Evolutionary conservation across 441 rosid genomes (phyloP).

Genomic region (Bruguiera hainesii): DNA sequence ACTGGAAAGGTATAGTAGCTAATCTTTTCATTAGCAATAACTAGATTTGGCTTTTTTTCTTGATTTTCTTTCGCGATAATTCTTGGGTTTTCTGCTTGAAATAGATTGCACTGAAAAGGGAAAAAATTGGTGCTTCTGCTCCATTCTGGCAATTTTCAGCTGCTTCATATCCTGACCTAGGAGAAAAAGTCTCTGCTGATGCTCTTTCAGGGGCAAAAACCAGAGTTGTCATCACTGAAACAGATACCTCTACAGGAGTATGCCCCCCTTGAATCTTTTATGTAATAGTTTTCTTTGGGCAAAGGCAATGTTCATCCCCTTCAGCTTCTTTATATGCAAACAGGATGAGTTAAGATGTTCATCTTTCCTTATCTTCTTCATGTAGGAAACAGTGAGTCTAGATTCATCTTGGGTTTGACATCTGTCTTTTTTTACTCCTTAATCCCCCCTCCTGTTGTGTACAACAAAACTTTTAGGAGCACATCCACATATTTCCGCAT

Average conservation of each 20-base stretch:
- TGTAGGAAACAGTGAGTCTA: no score
- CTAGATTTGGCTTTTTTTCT: background rate
- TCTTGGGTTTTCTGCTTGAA: conserved; percentile 11
- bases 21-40: conserved; percentile 15
- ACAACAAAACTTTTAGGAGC: no score
- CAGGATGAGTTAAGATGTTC: no score
- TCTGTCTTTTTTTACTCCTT: no score
- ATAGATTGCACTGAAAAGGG: conserved; percentile 92
- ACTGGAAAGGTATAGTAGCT: conserved; percentile 68
- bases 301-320: background rate
- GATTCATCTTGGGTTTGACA: no score
- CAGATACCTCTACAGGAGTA: conserved; percentile 52
- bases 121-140: conserved; percentile 87
- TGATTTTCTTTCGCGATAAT: background rate
- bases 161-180: conserved; percentile 95
- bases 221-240: conserved; percentile 34
- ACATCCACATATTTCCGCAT: no score
- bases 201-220: conserved; percentile 42
- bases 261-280: conserved; percentile 31
- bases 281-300: conserved; percentile 10
- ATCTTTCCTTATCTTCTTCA: no score
- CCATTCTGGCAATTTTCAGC: conserved; percentile 98
- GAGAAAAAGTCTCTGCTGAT: conserved; percentile 38
- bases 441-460: no score
- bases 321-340: no score